phyloP scores from a whole-genome alignment of 2,329 filamentous ascomycete genomes.

The Thielaviopsis euricoi region DNA sequence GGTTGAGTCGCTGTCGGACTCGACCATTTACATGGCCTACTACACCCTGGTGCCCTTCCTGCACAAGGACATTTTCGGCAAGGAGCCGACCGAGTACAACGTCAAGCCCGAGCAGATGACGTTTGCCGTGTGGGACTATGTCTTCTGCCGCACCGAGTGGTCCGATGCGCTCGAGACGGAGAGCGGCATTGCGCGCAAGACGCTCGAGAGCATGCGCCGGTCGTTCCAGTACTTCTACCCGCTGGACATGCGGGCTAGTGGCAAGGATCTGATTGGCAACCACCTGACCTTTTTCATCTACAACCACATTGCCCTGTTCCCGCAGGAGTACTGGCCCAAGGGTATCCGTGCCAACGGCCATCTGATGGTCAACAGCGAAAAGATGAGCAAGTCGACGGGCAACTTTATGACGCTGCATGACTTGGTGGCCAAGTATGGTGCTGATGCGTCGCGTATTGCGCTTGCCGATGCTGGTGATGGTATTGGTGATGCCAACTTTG shows the following conservation, averaged over 20 bases:
- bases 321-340: constrained; percentile 72
- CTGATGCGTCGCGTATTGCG: constrained; percentile 79
- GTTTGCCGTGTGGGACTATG: constrained; percentile 91
- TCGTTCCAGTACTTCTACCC: constrained; percentile 98
- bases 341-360: constrained; percentile 83
- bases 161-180: constrained; percentile 45
- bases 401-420: constrained; percentile 91
- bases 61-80: constrained; percentile 76
- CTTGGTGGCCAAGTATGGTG: constrained; percentile 79
- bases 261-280: constrained; percentile 86
- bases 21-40: constrained; percentile 81
- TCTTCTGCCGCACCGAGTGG: constrained; percentile 64
- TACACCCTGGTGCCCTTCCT: constrained; percentile 51
- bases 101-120: constrained; percentile 75
- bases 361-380: constrained; percentile 85
- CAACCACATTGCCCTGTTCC: constrained; percentile 80
- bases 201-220: constrained; percentile 64
- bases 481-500: constrained; percentile 92
- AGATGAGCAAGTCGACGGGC: constrained; percentile 96
- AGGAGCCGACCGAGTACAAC: constrained; percentile 48
- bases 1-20: constrained; percentile 84
- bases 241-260: constrained; percentile 70
- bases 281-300: constrained; percentile 95
- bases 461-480: constrained; percentile 90
- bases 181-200: constrained; percentile 56